A percentile compares a stretch with the other conserved stretches of the same genome.
phyloP scores from a whole-genome alignment of 257 asterid species.

The Perilla frutescens region DNA sequence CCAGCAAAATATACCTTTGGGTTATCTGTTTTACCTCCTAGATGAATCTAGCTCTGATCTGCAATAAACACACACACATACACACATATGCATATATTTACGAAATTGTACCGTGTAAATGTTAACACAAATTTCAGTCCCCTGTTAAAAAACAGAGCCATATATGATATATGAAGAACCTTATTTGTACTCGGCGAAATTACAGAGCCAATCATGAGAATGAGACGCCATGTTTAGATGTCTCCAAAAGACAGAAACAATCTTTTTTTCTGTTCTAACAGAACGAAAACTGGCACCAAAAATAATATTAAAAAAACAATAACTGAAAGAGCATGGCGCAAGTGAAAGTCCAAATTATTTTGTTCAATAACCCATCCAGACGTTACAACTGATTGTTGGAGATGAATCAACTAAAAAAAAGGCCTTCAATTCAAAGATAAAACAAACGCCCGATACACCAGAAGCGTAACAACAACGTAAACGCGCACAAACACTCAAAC shows the following conservation, averaged over 20 bases:
- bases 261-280: conserved; percentile 3
- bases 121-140: not conserved
- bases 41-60: not conserved
- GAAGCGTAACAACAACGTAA: not conserved
- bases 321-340: conserved; percentile 1
- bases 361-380: not conserved
- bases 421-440: not conserved
- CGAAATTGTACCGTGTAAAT: not conserved
- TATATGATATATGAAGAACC: not conserved
- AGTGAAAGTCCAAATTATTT: not conserved
- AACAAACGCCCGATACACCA: not conserved
- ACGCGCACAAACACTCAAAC: not conserved
- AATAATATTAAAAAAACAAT: not conserved
- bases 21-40: conserved; percentile 9
- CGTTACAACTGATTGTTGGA: conserved; percentile 10
- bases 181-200: not conserved
- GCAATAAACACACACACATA: not conserved
- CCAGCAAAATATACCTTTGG: too few species aligned
- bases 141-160: conserved; percentile 12
- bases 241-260: not conserved
- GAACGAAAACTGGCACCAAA: not conserved
- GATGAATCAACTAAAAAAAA: not conserved
- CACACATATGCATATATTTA: too few species aligned
- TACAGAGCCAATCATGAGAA: not conserved
- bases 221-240: not conserved